Evolutionary conservation across 106 monocot species (phyloP).

Genomic region (Narthecium ossifragum): DNA sequence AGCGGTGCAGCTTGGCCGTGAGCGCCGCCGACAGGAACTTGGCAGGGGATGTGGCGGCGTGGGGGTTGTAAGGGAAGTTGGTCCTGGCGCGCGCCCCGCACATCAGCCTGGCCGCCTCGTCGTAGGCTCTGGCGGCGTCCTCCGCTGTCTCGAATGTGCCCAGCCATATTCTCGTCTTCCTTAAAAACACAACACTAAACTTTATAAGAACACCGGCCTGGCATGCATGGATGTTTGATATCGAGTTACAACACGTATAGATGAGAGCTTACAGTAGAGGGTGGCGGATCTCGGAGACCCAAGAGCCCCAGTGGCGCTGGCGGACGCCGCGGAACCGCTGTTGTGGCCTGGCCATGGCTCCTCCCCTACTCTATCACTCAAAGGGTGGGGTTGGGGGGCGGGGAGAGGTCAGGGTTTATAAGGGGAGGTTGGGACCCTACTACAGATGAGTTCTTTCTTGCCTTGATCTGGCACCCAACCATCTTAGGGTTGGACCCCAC

Average conservation of each 20-base stretch:
- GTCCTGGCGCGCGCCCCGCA: constrained; percentile 51
- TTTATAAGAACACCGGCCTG: not conserved
- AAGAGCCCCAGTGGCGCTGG: constrained; percentile 84
- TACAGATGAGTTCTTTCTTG: too few relatives aligned
- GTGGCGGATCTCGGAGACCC: constrained; percentile 90
- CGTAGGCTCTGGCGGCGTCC: constrained; percentile 78
- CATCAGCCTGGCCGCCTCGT: constrained; percentile 79
- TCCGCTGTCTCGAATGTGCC: constrained; percentile 90
- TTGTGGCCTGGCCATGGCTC: constrained; percentile 44
- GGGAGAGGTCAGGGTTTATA: too few relatives aligned
- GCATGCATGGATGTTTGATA: not conserved
- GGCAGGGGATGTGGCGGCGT: constrained; percentile 1
- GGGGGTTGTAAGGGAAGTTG: constrained; percentile 49
- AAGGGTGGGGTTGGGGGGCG: too few relatives aligned
- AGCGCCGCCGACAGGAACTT: constrained; percentile 50
- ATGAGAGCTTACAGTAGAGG: constrained; percentile 48
- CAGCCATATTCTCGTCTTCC: constrained; percentile 84
- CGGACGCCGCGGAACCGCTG: constrained; percentile 75
- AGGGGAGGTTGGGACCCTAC: too few relatives aligned
- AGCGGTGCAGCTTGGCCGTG: constrained; percentile 57
- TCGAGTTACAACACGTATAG: not conserved
- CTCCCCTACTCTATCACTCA: too few relatives aligned
- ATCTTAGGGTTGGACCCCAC: too few relatives aligned
- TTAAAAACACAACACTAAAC: constrained; percentile 3
- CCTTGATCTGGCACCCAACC: too few relatives aligned